These are phyloP conservation scores for Suhomyces panamericanus DNA, from an alignment of 1,139 yeast genomes.

Conservation along the genomic window DNA sequence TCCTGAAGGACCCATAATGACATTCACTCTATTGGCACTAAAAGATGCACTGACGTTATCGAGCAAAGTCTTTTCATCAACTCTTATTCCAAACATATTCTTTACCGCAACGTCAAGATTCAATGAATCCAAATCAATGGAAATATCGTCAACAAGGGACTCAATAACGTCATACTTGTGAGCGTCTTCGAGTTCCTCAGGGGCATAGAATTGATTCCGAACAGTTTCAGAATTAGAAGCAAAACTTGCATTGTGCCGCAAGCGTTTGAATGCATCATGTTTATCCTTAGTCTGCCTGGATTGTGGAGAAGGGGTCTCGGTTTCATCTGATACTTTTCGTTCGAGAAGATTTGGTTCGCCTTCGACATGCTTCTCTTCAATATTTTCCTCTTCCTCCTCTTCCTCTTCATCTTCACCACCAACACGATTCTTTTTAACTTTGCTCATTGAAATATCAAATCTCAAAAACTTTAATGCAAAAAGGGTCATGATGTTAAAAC, in stretches of 20 bases:
- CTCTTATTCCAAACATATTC: conserved; percentile 4
- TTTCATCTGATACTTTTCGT: background rate
- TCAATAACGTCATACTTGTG: background rate
- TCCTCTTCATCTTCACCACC: conserved; percentile 32
- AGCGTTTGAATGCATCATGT: background rate
- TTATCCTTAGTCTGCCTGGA: background rate
- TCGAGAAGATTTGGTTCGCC: background rate
- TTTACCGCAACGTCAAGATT: conserved; percentile 20
- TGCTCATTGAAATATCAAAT: conserved; percentile 56
- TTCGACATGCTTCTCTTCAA: background rate
- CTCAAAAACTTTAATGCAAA: conserved; percentile 46
- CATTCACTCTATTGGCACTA: conserved; percentile 22
- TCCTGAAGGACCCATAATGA: conserved; percentile 32
- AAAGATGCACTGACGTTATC: conserved; percentile 21
- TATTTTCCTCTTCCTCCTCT: conserved; percentile 11
- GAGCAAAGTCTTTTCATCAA: conserved; percentile 15
- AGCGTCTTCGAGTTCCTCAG: background rate
- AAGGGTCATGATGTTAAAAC: conserved; percentile 52
- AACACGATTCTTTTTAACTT: conserved; percentile 36
- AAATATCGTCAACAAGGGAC: conserved; percentile 7
- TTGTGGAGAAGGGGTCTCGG: background rate
- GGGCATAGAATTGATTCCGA: background rate
- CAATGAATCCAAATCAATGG: conserved; percentile 22
- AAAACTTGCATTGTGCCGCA: background rate
- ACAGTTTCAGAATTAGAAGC: background rate